phyloP scores from a whole-genome alignment of 2,329 filamentous ascomycete genomes.

The Rhinocladiella similis region DNA sequence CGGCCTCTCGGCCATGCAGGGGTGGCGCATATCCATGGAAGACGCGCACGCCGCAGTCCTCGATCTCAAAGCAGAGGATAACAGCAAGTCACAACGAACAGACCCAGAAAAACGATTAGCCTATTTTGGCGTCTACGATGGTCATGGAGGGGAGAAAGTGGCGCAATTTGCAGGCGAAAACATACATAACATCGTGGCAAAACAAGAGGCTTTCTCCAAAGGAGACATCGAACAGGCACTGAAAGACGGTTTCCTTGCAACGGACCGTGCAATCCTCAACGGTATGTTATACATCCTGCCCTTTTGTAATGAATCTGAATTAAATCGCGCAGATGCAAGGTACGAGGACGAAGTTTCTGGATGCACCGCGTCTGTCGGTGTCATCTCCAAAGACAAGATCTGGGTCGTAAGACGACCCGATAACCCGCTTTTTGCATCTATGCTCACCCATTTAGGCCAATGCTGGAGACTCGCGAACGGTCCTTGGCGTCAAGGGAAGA shows the following conservation, averaged over 20 bases:
- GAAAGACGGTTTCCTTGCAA: constrained; percentile 95
- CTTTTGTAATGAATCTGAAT: constrained; percentile 6
- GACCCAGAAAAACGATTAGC: constrained; percentile 74
- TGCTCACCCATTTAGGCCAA: constrained; percentile 69
- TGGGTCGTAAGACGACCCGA: constrained; percentile 70
- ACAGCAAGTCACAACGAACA: constrained; percentile 54
- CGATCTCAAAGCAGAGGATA: constrained; percentile 70
- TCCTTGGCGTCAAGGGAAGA: constrained; percentile 92
- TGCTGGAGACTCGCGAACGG: constrained; percentile 91
- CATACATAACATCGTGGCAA: constrained; percentile 89
- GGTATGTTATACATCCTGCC: constrained; percentile 57
- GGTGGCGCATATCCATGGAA: constrained; percentile 99
- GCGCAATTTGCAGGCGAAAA: constrained; percentile 89
- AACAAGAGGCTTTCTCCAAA: constrained; percentile 89
- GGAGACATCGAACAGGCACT: constrained; percentile 93
- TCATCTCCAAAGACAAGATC: constrained; percentile 89
- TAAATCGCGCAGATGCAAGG: constrained; percentile 70
- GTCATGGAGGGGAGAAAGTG: constrained; percentile 95
- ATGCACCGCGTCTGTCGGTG: constrained; percentile 88
- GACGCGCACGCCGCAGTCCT: constrained; percentile 89
- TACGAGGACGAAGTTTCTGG: constrained; percentile 98
- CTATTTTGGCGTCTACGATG: constrained; percentile 98
- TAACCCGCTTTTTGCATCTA: constrained; percentile 1
- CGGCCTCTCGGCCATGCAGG: constrained; percentile 98
- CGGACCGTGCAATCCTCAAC: constrained; percentile 91